These are phyloP conservation scores for Maudiozyma bulderi DNA, from an alignment of 805 yeast genomes.

Conservation along the genomic window DNA sequence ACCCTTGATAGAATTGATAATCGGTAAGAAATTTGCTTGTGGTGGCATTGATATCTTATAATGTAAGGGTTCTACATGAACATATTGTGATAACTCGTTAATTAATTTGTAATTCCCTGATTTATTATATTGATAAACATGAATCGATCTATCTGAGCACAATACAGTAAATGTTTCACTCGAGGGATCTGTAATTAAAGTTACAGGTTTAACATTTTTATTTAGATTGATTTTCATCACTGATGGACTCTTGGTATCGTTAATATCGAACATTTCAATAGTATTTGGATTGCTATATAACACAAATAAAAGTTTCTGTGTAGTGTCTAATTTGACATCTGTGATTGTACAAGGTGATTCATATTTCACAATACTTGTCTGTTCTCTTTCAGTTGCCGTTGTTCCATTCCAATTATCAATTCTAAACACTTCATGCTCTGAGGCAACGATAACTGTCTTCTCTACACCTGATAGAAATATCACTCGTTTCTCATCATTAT, in stretches of 20 bases:
- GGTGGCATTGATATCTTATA: slow-evolving; percentile 30
- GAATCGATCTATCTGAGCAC: slow-evolving; percentile 21
- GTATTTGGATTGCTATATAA: slow-evolving; percentile 15
- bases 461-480: slow-evolving; percentile 12
- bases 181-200: slow-evolving; percentile 22
- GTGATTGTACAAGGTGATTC: slow-evolving; percentile 18
- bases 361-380: slow-evolving; percentile 3
- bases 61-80: slow-evolving; percentile 23
- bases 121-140: slow-evolving; percentile 20
- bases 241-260: slow-evolving; percentile 6
- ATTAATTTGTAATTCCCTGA: slow-evolving; percentile 19
- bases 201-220: slow-evolving; percentile 16
- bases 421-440: slow-evolving; percentile 15
- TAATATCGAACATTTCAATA: slow-evolving; percentile 12
- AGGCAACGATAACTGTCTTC: slow-evolving; percentile 14
- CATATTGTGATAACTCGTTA: slow-evolving; percentile 19
- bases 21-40: slow-evolving; percentile 23
- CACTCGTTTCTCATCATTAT: slow-evolving; percentile 5
- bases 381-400: not conserved
- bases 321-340: slow-evolving; percentile 20
- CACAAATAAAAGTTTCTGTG: slow-evolving; percentile 14
- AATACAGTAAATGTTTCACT: slow-evolving; percentile 20
- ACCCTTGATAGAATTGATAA: slow-evolving; percentile 22
- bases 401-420: slow-evolving; percentile 12
- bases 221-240: slow-evolving; percentile 11